Percentiles rank a stretch among this genome's conserved stretches.
Evolutionary conservation across 1,139 yeast species (phyloP).

Genomic region (Protomyces inouyei): DNA sequence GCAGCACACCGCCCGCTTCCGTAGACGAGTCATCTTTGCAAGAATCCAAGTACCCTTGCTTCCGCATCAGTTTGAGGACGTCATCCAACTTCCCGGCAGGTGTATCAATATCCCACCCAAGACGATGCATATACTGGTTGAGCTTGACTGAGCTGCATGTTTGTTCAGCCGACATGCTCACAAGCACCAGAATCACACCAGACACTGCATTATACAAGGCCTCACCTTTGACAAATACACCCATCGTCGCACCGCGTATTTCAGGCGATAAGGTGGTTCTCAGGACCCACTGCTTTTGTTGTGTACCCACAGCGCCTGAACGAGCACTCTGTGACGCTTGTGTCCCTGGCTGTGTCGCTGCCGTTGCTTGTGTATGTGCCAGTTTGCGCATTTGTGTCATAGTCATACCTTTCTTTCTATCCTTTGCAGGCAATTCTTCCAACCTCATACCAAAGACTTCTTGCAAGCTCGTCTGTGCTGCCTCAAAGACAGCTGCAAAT

Average conservation of each 20-base stretch:
- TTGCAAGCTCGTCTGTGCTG: conserved; percentile 30
- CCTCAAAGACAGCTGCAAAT: conserved; percentile 29
- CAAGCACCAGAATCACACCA: conserved; percentile 26
- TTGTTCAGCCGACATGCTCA: conserved; percentile 30
- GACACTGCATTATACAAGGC: conserved; percentile 25
- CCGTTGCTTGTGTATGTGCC: conserved; percentile 10
- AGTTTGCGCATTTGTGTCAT: conserved; percentile 27
- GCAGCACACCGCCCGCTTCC: conserved; percentile 4
- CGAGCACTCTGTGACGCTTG: neutral
- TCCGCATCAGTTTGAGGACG: conserved; percentile 28
- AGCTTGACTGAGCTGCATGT: conserved; percentile 19
- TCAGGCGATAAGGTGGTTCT: conserved; percentile 25
- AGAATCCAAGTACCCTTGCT: conserved; percentile 32
- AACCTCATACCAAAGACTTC: conserved; percentile 30
- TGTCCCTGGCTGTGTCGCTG: conserved; percentile 4
- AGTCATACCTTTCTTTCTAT: conserved; percentile 21
- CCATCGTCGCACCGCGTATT: conserved; percentile 12
- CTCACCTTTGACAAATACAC: conserved; percentile 17
- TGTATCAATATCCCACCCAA: conserved; percentile 22
- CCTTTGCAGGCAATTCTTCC: conserved; percentile 31
- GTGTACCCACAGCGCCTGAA: neutral
- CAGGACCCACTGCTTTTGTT: conserved; percentile 29
- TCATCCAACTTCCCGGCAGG: conserved; percentile 30
- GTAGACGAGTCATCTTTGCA: conserved; percentile 29
- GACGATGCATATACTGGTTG: conserved; percentile 25